A percentile compares a stretch with the other conserved stretches of the same genome.
Evolutionary conservation across 1,284 basidiomycete genomes (phyloP).

Genomic region (Cryptococcus neoformans): DNA sequence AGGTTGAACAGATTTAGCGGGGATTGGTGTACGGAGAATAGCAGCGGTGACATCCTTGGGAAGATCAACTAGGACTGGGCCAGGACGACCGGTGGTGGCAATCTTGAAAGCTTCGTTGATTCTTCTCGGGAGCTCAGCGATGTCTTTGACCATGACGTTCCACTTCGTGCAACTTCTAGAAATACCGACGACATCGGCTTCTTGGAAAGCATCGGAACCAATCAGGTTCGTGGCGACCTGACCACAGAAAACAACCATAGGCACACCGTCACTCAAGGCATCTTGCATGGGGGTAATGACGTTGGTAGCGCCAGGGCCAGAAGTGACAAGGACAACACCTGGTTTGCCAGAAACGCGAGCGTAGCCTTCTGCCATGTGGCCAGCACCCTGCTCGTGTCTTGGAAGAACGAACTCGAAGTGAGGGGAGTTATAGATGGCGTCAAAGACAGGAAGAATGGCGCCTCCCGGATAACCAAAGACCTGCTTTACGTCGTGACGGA

Average conservation of each 20-base stretch:
- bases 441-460: slow-evolving; percentile 97
- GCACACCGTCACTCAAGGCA: slow-evolving; percentile 90
- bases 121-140: slow-evolving; percentile 86
- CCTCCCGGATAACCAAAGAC: slow-evolving; percentile 98
- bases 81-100: slow-evolving; percentile 92
- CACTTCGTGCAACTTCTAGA: slow-evolving; percentile 97
- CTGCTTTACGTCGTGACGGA: slow-evolving; percentile 92
- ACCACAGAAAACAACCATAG: slow-evolving; percentile 92
- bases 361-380: slow-evolving; percentile 99
- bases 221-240: slow-evolving; percentile 99
- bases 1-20: slow-evolving; percentile 83
- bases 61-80: slow-evolving; percentile 94
- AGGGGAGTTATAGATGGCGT: slow-evolving; percentile 95
- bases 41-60: slow-evolving; percentile 97
- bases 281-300: slow-evolving; percentile 98
- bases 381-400: slow-evolving; percentile 95
- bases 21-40: slow-evolving; percentile 80
- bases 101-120: slow-evolving; percentile 99
- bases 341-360: slow-evolving; percentile 97
- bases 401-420: slow-evolving; percentile 96
- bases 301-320: slow-evolving; percentile 96
- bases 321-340: slow-evolving; percentile 96
- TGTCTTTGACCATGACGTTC: slow-evolving; percentile 99
- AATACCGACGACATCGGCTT: slow-evolving; percentile 95
- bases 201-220: slow-evolving; percentile 97